Conservation (phyloP, 192 early-diverging fungal species). For the Coemansia interrupta region DNA sequence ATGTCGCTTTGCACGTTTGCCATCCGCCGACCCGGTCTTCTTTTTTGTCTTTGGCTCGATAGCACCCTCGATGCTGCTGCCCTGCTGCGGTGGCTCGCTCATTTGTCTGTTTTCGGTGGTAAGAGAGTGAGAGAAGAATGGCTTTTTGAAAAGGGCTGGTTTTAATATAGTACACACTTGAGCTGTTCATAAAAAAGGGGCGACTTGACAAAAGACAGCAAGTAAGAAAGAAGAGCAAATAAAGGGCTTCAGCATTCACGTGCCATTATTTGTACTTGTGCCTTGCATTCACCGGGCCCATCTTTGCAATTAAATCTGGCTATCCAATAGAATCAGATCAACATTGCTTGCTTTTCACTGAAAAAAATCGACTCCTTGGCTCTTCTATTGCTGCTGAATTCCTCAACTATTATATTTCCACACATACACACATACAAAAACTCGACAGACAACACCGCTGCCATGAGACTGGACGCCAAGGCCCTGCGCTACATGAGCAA, state of each 20-base stretch:
- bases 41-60: neutral
- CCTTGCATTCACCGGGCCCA: too few relatives aligned
- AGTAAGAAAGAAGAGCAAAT: too few relatives aligned
- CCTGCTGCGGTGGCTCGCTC: conserved; percentile 4
- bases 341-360: neutral
- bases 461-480: conserved; percentile 95
- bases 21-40: conserved; percentile 10
- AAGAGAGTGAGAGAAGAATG: neutral
- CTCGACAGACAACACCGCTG: neutral
- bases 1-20: conserved; percentile 40
- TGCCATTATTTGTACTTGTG: too few relatives aligned
- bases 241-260: too few relatives aligned
- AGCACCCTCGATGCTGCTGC: neutral
- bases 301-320: too few relatives aligned
- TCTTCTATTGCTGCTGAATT: neutral
- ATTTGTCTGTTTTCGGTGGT: neutral
- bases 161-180: neutral
- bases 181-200: too few relatives aligned
- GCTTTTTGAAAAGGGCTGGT: neutral
- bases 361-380: neutral
- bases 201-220: too few relatives aligned
- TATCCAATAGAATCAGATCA: too few relatives aligned
- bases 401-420: neutral
- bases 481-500: conserved; percentile 87
- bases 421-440: neutral